Conservation (phyloP, 2,329 filamentous ascomycete species). For the Dactylonectria macrodidyma region DNA sequence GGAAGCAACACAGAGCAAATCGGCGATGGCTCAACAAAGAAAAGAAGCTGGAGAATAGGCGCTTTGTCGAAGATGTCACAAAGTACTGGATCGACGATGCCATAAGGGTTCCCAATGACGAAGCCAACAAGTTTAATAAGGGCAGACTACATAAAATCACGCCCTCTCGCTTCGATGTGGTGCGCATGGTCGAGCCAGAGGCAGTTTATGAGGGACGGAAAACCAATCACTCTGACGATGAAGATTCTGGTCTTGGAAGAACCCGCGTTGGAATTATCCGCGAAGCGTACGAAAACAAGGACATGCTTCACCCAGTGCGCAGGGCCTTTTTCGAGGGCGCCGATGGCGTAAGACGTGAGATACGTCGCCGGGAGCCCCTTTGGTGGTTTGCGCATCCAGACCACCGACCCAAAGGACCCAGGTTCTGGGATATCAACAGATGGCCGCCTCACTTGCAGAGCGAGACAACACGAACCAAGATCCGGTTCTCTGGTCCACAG, state of each 20-base stretch:
- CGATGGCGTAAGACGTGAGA: constrained; percentile 25
- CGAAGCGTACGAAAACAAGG: constrained; percentile 60
- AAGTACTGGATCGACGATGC: constrained; percentile 37
- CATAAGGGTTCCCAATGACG: constrained; percentile 35
- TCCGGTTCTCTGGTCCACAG: constrained; percentile 40
- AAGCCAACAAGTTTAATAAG: constrained; percentile 24
- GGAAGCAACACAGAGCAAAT: constrained; percentile 21
- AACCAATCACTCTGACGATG: not conserved
- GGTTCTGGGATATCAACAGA: constrained; percentile 62
- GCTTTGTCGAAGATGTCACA: constrained; percentile 34
- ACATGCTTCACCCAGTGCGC: constrained; percentile 59
- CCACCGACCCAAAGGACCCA: constrained; percentile 33
- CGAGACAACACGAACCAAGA: constrained; percentile 46
- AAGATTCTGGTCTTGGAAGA: constrained; percentile 18
- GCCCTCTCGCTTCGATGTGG: constrained; percentile 48
- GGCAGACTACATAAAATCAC: constrained; percentile 27
- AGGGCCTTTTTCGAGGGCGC: constrained; percentile 41
- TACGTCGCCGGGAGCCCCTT: constrained; percentile 48
- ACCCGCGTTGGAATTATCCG: constrained; percentile 59
- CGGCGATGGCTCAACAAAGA: constrained; percentile 27
- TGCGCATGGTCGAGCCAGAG: constrained; percentile 51
- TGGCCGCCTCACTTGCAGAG: constrained; percentile 63
- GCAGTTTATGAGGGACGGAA: constrained; percentile 15
- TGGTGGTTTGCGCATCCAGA: constrained; percentile 51
- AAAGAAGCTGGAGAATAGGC: constrained; percentile 26